phyloP scores from a whole-genome alignment of 495 filamentous ascomycete genomes.

The Articulospora tetracladia region DNA sequence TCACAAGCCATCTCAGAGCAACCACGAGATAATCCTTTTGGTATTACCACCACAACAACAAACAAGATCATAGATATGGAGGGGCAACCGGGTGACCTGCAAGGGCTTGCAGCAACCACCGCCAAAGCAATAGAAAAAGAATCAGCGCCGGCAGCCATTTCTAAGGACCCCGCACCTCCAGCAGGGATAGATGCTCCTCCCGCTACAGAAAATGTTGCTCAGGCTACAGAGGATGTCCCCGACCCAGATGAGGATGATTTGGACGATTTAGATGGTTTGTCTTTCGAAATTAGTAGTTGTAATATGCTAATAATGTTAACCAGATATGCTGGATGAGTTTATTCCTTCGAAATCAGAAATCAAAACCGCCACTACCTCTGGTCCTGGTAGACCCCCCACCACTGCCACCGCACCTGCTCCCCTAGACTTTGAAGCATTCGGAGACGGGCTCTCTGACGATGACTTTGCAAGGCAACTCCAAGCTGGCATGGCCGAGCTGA shows the following conservation, averaged over 20 bases:
- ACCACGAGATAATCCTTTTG: not conserved
- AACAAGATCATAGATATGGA: conserved; percentile 21
- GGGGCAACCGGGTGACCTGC: conserved; percentile 19
- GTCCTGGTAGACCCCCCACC: conserved; percentile 33
- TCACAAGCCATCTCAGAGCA: not conserved
- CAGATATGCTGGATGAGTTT: conserved; percentile 93
- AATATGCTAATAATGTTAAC: conserved; percentile 3
- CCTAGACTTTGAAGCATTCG: not conserved
- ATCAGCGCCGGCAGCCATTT: not conserved
- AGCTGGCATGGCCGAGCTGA: conserved; percentile 78
- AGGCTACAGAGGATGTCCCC: conserved; percentile 34
- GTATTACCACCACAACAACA: not conserved
- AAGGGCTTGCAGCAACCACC: conserved; percentile 7
- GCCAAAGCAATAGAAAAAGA: conserved; percentile 16
- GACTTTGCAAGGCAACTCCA: conserved; percentile 83
- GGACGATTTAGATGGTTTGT: conserved; percentile 83
- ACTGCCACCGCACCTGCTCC: conserved; percentile 13
- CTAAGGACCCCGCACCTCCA: not conserved
- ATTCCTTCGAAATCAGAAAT: conserved; percentile 49
- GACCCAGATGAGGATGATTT: conserved; percentile 85
- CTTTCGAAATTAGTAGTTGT: not conserved
- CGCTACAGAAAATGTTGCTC: not conserved
- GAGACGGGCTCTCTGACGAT: conserved; percentile 48
- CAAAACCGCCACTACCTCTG: conserved; percentile 36
- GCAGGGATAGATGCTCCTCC: not conserved